Evolutionary conservation across 2,329 filamentous ascomycete species (phyloP).

Genomic region (Diplodia mutila): DNA sequence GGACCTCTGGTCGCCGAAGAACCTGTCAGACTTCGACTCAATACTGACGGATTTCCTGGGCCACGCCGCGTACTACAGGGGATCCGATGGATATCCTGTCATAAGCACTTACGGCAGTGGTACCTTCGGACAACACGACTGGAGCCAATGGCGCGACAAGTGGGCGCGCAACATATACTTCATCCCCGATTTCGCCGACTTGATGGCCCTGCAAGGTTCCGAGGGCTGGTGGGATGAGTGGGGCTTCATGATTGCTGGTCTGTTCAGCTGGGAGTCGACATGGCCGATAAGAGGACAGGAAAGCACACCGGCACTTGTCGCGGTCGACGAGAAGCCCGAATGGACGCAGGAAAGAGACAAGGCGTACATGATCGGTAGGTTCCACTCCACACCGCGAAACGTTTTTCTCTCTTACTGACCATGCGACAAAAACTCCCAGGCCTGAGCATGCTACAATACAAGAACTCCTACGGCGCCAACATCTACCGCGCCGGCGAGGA

Average conservation of each 20-base stretch:
- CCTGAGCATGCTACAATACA: conserved; percentile 37
- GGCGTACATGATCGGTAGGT: conserved; percentile 39
- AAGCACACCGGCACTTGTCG: conserved; percentile 27
- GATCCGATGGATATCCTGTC: neutral
- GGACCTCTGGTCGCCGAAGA: conserved; percentile 6
- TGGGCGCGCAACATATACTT: conserved; percentile 34
- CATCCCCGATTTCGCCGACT: conserved; percentile 37
- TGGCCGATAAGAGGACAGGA: conserved; percentile 34
- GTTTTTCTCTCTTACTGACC: neutral
- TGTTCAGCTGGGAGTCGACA: conserved; percentile 46
- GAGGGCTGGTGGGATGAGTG: conserved; percentile 38
- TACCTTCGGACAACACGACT: neutral
- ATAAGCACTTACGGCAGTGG: conserved; percentile 1
- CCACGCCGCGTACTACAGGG: neutral
- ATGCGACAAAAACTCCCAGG: neutral
- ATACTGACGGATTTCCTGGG: conserved; percentile 12
- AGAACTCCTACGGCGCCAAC: conserved; percentile 37
- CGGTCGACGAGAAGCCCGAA: conserved; percentile 32
- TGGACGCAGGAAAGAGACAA: conserved; percentile 34
- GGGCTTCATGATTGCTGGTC: conserved; percentile 40
- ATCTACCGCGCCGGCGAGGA: conserved; percentile 42
- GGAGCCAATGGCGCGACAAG: neutral
- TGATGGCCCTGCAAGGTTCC: conserved; percentile 38
- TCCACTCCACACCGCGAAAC: too few species aligned
- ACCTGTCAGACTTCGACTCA: neutral